phyloP scores from a whole-genome alignment of 2,329 filamentous ascomycete species.

The Fusarium stilboides region DNA sequence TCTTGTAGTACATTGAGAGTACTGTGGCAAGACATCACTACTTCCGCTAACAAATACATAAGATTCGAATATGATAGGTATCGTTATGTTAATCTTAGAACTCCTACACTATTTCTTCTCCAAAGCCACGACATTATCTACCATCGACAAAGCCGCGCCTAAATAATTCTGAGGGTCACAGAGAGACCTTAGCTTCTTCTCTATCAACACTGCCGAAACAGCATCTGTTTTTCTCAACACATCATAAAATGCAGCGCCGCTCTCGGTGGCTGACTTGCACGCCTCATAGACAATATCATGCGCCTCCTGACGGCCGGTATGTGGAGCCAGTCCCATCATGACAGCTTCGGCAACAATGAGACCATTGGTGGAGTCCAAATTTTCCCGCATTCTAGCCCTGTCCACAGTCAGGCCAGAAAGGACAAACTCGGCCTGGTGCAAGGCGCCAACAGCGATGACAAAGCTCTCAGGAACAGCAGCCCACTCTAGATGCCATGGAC shows the following conservation, averaged over 20 bases:
- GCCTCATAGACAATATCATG: slow-evolving; percentile 71
- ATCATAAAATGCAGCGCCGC: not conserved
- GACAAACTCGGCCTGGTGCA: slow-evolving; percentile 69
- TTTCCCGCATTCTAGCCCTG: slow-evolving; percentile 63
- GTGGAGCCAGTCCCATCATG: slow-evolving; percentile 72
- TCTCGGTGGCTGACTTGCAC: slow-evolving; percentile 53
- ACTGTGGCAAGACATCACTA: too few species aligned
- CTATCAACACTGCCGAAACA: too few species aligned
- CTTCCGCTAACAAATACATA: too few species aligned
- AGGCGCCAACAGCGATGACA: slow-evolving; percentile 65
- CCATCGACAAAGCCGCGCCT: too few species aligned
- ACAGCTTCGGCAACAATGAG: slow-evolving; percentile 72
- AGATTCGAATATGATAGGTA: too few species aligned
- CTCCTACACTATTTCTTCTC: too few species aligned
- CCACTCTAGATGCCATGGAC: slow-evolving; percentile 74
- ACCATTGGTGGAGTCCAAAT: slow-evolving; percentile 66
- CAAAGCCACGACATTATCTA: too few species aligned
- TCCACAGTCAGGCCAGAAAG: slow-evolving; percentile 67
- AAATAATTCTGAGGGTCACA: too few species aligned
- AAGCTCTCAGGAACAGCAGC: slow-evolving; percentile 69
- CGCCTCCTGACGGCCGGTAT: slow-evolving; percentile 66
- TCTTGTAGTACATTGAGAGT: too few species aligned
- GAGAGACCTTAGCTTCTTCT: too few species aligned
- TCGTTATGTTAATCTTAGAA: too few species aligned
- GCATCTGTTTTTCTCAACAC: not conserved